phyloP scores from a whole-genome alignment of 179 eudicot species.

The Corrigiola litoralis region DNA sequence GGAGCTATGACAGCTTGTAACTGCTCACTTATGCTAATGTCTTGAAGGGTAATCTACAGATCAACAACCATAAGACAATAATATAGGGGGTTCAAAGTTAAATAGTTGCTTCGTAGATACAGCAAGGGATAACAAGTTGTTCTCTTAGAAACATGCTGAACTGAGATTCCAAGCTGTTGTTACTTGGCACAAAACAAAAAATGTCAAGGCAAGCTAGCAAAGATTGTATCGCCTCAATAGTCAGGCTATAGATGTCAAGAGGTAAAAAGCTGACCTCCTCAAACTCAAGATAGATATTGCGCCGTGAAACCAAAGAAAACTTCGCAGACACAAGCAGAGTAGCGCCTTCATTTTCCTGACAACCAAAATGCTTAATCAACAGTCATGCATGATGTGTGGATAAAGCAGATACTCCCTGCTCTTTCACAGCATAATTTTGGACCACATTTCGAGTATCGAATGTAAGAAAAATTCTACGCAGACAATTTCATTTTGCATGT shows the following conservation, averaged over 20 bases:
- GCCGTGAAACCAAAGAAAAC: conserved; percentile 67
- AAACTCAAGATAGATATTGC: conserved; percentile 80
- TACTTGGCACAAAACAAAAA: too few relatives aligned
- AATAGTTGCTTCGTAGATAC: background rate
- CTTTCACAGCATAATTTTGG: background rate
- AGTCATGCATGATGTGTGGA: background rate
- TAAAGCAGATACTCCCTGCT: background rate
- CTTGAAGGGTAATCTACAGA: conserved; percentile 63
- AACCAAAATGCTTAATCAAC: conserved; percentile 1
- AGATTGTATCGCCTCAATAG: too few relatives aligned
- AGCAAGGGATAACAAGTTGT: background rate
- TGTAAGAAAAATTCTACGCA: background rate
- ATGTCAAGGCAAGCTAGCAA: too few relatives aligned
- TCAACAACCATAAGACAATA: too few relatives aligned
- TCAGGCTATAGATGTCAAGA: background rate
- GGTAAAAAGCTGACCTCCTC: conserved; percentile 56
- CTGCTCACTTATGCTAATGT: conserved; percentile 70
- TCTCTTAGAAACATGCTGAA: too few relatives aligned
- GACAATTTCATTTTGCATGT: background rate
- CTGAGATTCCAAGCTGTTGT: too few relatives aligned
- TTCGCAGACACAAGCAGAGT: conserved; percentile 83
- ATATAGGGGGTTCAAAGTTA: too few relatives aligned
- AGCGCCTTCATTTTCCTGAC: conserved; percentile 91
- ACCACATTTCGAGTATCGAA: background rate
- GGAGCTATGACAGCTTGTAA: conserved; percentile 82